Conservation (phyloP, 768 basidiomycete genomes). For the Phlebiopsis gigantea region DNA sequence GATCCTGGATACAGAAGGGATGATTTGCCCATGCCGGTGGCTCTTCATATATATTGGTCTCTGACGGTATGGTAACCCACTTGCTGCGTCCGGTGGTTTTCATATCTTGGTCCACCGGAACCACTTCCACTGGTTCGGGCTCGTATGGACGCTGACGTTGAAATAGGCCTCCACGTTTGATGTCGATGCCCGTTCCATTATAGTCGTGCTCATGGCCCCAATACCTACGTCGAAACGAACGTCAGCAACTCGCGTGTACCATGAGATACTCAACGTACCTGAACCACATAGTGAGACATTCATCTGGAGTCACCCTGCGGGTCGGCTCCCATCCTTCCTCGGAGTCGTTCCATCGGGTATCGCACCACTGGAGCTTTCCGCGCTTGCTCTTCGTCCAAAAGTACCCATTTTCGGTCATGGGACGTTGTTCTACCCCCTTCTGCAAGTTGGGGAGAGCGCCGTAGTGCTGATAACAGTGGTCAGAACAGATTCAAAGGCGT, state of each 20-base stretch:
- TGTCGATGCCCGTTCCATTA: neutral
- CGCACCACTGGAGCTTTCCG: conserved; percentile 6
- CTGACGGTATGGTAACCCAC: neutral
- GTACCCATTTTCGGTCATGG: neutral
- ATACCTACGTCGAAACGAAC: conserved; percentile 28
- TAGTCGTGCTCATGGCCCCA: conserved; percentile 30
- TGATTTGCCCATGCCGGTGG: conserved; percentile 2
- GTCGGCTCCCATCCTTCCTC: neutral
- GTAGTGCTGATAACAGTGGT: neutral
- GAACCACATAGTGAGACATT: conserved; percentile 30
- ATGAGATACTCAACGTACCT: conserved; percentile 24
- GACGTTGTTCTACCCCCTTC: conserved; percentile 8
- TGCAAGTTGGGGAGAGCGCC: conserved; percentile 37
- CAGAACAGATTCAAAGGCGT: neutral
- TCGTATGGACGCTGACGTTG: neutral
- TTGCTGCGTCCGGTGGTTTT: neutral
- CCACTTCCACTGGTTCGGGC: neutral
- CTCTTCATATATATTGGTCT: neutral
- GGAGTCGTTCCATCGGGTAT: conserved; percentile 14
- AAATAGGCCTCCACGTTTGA: neutral
- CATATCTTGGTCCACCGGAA: too few relatives aligned
- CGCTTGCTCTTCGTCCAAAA: neutral
- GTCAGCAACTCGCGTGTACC: neutral
- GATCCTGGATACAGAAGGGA: conserved; percentile 4
- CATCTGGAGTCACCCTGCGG: conserved; percentile 17